phyloP scores from a whole-genome alignment of 1,284 basidiomycete genomes.

The Cutaneotrichosporon sp. region DNA sequence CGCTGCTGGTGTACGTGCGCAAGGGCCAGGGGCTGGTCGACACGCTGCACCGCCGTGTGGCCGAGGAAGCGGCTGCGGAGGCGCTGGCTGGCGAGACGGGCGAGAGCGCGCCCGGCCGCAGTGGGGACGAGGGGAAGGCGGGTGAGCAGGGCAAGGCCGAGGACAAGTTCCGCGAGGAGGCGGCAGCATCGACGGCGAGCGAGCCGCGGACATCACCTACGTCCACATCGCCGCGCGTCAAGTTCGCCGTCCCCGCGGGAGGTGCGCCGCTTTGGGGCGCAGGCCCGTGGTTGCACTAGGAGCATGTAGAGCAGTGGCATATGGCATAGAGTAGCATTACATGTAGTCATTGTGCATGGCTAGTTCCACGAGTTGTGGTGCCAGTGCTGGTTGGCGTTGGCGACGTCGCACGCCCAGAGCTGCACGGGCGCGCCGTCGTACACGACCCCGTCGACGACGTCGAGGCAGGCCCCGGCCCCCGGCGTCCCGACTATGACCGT shows the following conservation, averaged over 20 bases:
- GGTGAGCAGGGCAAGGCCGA: background rate
- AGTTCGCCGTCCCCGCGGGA: background rate
- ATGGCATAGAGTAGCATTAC: background rate
- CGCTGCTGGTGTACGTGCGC: slow-evolving; percentile 53
- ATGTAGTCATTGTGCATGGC: no score
- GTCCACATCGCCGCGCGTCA: background rate
- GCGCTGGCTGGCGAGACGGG: background rate
- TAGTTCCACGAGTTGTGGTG: no score
- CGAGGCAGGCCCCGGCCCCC: no score
- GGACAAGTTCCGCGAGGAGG: background rate
- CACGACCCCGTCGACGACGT: no score
- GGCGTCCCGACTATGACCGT: no score
- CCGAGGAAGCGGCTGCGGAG: background rate
- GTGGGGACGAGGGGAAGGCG: no score
- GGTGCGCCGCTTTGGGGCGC: background rate
- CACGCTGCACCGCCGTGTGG: slow-evolving; percentile 38
- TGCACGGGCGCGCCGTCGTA: no score
- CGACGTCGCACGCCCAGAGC: no score
- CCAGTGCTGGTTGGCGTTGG: no score
- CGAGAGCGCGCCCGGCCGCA: no score
- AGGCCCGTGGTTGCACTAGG: background rate
- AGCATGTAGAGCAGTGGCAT: background rate
- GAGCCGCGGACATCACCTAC: background rate
- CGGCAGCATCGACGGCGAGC: background rate
- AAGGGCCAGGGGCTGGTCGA: slow-evolving; percentile 44